Percentiles rank a stretch among this genome's conserved stretches.
phyloP scores from a whole-genome alignment of 106 monocot genomes.

The Vanilla planifolia region DNA sequence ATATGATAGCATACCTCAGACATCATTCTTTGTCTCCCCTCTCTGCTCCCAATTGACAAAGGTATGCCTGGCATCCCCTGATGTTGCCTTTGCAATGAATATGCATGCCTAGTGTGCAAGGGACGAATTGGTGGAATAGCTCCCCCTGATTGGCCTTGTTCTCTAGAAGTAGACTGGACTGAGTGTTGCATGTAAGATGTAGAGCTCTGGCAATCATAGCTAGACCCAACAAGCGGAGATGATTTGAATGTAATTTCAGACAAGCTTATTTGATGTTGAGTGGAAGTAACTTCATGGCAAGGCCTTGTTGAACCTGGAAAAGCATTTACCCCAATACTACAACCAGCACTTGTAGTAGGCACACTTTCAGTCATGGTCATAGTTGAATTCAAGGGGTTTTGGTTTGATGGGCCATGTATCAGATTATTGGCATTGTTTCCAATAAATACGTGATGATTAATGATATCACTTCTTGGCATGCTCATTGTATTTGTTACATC shows the following conservation, averaged over 20 bases:
- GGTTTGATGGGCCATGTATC: constrained; percentile 25
- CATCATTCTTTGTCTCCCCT: constrained; percentile 26
- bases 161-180: constrained; percentile 22
- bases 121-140: constrained; percentile 18
- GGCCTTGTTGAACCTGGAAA: constrained; percentile 20
- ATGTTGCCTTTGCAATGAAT: constrained; percentile 28
- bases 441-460: constrained; percentile 14
- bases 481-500: constrained; percentile 21
- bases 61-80: constrained; percentile 35
- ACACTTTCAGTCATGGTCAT: constrained; percentile 19
- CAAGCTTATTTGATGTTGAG: constrained; percentile 19
- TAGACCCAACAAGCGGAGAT: constrained; percentile 12
- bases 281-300: constrained; percentile 23
- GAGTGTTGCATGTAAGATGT: constrained; percentile 18
- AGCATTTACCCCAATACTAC: constrained; percentile 20
- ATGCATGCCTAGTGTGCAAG: constrained; percentile 28
- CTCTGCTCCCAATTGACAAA: constrained; percentile 40
- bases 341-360: constrained; percentile 24
- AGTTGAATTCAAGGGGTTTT: constrained; percentile 23
- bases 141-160: constrained; percentile 12
- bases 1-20: constrained; percentile 5
- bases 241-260: constrained; percentile 20
- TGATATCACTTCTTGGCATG: constrained; percentile 7
- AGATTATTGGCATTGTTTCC: constrained; percentile 19
- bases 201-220: constrained; percentile 20